Evolutionary conservation across 768 basidiomycete species (phyloP), one percentile per base, ranked within the genome.

Genomic region (Phanerochaete carnosa): DNA sequence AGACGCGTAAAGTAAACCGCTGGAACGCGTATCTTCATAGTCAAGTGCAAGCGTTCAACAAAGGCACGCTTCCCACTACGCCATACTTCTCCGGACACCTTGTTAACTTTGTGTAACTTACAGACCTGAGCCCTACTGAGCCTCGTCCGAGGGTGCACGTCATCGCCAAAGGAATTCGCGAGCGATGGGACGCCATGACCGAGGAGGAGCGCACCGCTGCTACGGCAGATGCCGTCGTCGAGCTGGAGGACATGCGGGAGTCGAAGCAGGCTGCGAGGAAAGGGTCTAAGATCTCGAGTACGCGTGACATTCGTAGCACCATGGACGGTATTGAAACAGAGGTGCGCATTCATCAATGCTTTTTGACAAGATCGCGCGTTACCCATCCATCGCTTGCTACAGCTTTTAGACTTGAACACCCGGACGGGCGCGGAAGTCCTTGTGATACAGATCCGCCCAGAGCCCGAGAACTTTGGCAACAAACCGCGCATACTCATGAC

Each of bases 381-480:
- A 5, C 49, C 13, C 26, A 45, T 39, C 16, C 52, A 22, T 22
- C 29, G 16, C 29, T 4, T n/a, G 37, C 23, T 35, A 9, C 29
- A 60, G 59, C 39, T 60, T 12, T n/a, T 43, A 30, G 32, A 52
- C 15, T 39, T 60, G 26, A 33, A 54, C 22, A 35, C 47, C 13
- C 59, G 59, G 25, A 60, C 59, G 49, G 59, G 59, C 4, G 37
- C 51, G n/a, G 59, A 60, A 39, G 26, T 55, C 15, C 35, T 60
- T 25, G 51, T 60, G 22, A 22, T 60, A 12, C 28, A 25, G 32
- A 51, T 60, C n/a, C 59, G 59, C 33, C 16, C 51, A 3, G 53
- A 55, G 19, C 37, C 28, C 23, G 33, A 60, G 32, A 32, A 51
- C 35, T 51, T 53, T 16, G 23, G 23, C 30, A 47, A 43, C 26